Base-by-base conservation (phyloP, 2,329 filamentous ascomycete species). In the Colletotrichum sublineola region DNA sequence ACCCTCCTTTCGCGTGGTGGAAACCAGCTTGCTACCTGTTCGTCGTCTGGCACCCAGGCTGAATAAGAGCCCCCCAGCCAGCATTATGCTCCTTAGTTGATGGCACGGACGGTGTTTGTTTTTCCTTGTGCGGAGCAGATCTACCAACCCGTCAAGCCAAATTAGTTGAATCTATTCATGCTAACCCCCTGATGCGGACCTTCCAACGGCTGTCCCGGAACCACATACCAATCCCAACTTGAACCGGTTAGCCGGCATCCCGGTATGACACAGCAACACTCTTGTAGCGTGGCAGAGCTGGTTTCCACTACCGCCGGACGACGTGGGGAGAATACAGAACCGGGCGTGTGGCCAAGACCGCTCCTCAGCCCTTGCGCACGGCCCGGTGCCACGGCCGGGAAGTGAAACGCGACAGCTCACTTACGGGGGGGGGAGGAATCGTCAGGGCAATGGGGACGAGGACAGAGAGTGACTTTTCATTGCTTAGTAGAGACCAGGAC, bases 331-430 rank as follows among this genome's bases (percentile, higher is more conserved):
- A 52, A 52, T 36, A 33, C 66, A 65, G 55, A 20, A 31, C 40
- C 12, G 53, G 36, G 14, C 11, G 52, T 15, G 33, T 48, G 53
- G 57, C 40, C n/a, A 42, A 56, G 38, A 12, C 57, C 24, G 20
- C 20, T 52, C 14, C 24, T 33, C n/a, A 31, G 53, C 15, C 46
- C 33, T 56, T 24, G 70, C 55, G 70, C 70, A 73, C 70, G 70
- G 70, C 55, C 60, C 46, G 53, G 70, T 60, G 60, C 66, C 61
- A 56, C 67, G 70, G 67, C 55, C 31, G 33, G 42, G 42, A 62
- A 31, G 42, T 70, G 70, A 73, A 73, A 73, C 70, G 14, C 66
- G 66, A 73, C 70, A 73, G 66, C 60, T 70, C 36, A 33, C 48
- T 53, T 42, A 61, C 31, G 46, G 40, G 48, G 61, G 20, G 65